phyloP scores from a whole-genome alignment of 2,329 filamentous ascomycete species.

The Hansfordia pulvinata region DNA sequence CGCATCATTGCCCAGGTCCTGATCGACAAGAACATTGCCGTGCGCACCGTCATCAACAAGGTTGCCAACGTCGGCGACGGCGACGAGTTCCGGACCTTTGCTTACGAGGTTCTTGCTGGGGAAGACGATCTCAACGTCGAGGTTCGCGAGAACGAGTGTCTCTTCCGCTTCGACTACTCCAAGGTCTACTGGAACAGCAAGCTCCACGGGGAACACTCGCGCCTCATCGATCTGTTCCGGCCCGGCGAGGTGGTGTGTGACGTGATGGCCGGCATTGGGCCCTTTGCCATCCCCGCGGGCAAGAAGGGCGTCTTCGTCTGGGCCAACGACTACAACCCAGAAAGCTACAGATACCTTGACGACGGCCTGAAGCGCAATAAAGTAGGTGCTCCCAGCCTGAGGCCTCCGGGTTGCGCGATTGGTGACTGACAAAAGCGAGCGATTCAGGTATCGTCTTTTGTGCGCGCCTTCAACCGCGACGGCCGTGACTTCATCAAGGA shows the following conservation, averaged over 20 bases:
- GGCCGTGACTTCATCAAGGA: constrained; percentile 67
- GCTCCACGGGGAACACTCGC: constrained; percentile 76
- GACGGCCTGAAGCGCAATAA: constrained; percentile 68
- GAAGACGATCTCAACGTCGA: constrained; percentile 70
- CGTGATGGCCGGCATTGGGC: constrained; percentile 94
- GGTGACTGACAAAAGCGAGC: constrained; percentile 33
- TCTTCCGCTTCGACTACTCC: constrained; percentile 86
- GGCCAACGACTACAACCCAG: constrained; percentile 94
- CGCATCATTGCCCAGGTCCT: constrained; percentile 73
- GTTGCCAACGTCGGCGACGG: constrained; percentile 74
- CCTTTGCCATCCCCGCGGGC: constrained; percentile 84
- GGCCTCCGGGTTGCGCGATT: constrained; percentile 42
- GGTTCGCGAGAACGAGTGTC: constrained; percentile 67
- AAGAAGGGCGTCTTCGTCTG: constrained; percentile 86
- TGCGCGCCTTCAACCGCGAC: constrained; percentile 70
- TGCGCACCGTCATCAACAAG: constrained; percentile 93
- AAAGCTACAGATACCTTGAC: constrained; percentile 61
- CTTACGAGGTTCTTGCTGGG: constrained; percentile 79
- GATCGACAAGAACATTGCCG: constrained; percentile 72
- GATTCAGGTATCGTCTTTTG: constrained; percentile 47
- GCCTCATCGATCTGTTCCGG: constrained; percentile 62
- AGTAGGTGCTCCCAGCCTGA: constrained; percentile 26
- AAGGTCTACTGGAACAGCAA: constrained; percentile 98
- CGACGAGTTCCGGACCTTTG: constrained; percentile 82
- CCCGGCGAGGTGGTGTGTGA: constrained; percentile 86